A percentile compares a stretch with the other conserved stretches of the same genome.
Conservation (phyloP, 352 stramenopile species). For the Pythium graminicola region DNA sequence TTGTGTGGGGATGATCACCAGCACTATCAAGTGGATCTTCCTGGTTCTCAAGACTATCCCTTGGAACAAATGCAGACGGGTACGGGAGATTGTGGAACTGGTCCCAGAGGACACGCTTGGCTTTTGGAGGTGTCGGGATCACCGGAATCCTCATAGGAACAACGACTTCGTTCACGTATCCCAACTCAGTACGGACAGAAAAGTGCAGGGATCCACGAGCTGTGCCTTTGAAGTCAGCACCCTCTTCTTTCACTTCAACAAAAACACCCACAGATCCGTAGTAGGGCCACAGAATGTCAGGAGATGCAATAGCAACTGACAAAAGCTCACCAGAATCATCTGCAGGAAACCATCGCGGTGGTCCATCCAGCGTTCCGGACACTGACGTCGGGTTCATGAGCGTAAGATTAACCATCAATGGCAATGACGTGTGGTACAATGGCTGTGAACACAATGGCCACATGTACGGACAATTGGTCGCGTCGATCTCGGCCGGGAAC, state of each 20-base stretch:
- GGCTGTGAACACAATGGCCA: slow-evolving; percentile 81
- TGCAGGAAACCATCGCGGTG: slow-evolving; percentile 43
- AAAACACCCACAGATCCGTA: slow-evolving; percentile 66
- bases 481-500: slow-evolving; percentile 60
- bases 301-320: slow-evolving; percentile 38
- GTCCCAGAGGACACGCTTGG: slow-evolving; percentile 76
- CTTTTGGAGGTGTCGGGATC: slow-evolving; percentile 36
- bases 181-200: slow-evolving; percentile 35
- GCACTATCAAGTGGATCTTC: slow-evolving; percentile 65
- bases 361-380: slow-evolving; percentile 35
- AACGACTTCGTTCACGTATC: slow-evolving; percentile 32
- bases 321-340: slow-evolving; percentile 42
- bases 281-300: slow-evolving; percentile 58
- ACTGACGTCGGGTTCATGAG: slow-evolving; percentile 60
- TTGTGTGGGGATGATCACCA: slow-evolving; percentile 80
- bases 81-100: slow-evolving; percentile 87
- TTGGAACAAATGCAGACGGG: slow-evolving; percentile 70
- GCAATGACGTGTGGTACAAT: slow-evolving; percentile 62
- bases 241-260: slow-evolving; percentile 48
- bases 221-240: slow-evolving; percentile 33
- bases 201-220: slow-evolving; percentile 36
- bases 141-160: slow-evolving; percentile 45
- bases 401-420: slow-evolving; percentile 81
- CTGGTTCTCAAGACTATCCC: slow-evolving; percentile 65
- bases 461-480: slow-evolving; percentile 80